A percentile compares a stretch with the other conserved stretches of the same genome.
phyloP scores from a whole-genome alignment of 139 green algal species.

The Chlamydomonas incerta region DNA sequence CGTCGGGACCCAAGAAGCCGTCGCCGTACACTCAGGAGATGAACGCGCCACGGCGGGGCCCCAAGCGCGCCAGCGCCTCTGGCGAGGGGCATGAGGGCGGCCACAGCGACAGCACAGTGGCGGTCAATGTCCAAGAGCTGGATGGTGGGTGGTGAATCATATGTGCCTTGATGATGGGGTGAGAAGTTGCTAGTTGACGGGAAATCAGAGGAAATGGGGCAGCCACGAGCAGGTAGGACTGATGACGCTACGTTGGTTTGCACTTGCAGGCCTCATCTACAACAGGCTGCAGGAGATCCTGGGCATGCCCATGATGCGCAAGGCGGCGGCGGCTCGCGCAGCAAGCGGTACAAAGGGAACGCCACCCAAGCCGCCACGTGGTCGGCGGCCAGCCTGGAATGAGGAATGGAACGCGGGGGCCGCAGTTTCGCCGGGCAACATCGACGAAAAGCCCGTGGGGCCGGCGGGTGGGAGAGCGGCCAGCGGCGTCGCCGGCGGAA shows the following conservation, averaged over 20 bases:
- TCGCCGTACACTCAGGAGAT: slow-evolving; percentile 14
- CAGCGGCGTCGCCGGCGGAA: no score
- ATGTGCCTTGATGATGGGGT: no score
- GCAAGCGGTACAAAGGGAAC: not conserved
- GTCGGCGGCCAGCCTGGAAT: slow-evolving; percentile 23
- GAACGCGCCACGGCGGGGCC: not conserved
- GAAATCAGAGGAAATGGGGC: no score
- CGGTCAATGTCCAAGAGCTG: slow-evolving; percentile 2
- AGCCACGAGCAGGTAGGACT: no score
- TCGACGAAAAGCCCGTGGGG: not conserved
- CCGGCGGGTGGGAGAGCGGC: not conserved
- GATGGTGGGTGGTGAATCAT: not conserved
- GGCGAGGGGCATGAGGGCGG: not conserved
- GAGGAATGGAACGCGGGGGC: slow-evolving; percentile 8
- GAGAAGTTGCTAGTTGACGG: no score
- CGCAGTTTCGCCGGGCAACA: not conserved
- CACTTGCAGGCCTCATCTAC: slow-evolving; percentile 48
- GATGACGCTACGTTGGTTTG: no score
- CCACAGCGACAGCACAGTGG: not conserved
- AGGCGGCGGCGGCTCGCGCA: not conserved
- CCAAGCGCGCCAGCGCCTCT: not conserved
- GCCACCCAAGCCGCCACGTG: not conserved
- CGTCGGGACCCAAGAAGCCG: not conserved
- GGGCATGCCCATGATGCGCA: slow-evolving; percentile 33
- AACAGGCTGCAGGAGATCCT: slow-evolving; percentile 46